A percentile compares a stretch with the other conserved stretches of the same genome.
phyloP scores from a whole-genome alignment of 1,284 basidiomycete genomes.

The Puccinia brachypodii region DNA sequence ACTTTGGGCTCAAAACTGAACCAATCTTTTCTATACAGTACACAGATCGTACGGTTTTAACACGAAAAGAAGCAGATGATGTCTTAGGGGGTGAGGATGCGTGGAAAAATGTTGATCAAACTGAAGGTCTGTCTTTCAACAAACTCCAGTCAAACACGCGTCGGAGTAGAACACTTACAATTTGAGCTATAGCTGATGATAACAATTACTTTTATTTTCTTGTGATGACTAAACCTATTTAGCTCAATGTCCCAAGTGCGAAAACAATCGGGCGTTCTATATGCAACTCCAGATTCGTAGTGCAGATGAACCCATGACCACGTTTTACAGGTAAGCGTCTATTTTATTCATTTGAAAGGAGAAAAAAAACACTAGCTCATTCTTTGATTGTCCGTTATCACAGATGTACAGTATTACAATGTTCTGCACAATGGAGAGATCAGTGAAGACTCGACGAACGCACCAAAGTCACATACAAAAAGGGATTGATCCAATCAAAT shows the following conservation, averaged over 20 bases:
- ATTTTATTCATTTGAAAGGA: background rate
- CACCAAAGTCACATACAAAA: too few relatives aligned
- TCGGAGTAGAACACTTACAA: background rate
- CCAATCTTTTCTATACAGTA: conserved; percentile 66
- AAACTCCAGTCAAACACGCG: background rate
- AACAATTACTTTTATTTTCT: background rate
- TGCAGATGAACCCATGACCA: conserved; percentile 96
- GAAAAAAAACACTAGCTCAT: background rate
- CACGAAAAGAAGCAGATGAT: conserved; percentile 85
- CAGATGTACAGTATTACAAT: conserved; percentile 43
- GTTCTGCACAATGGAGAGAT: conserved; percentile 46
- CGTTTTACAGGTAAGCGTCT: conserved; percentile 68
- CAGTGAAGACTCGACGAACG: too few relatives aligned
- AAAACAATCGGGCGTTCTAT: conserved; percentile 83
- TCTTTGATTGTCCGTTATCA: background rate
- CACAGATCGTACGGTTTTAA: conserved; percentile 73
- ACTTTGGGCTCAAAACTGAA: background rate
- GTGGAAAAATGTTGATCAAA: conserved; percentile 94
- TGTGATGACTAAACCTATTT: conserved; percentile 1
- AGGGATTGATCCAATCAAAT: too few relatives aligned
- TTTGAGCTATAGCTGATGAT: background rate
- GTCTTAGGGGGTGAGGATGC: conserved; percentile 88
- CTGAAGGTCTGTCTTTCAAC: conserved; percentile 63
- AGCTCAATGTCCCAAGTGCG: conserved; percentile 89
- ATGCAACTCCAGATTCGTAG: conserved; percentile 95